Conservation (phyloP, 2,329 filamentous ascomycete species). For the Sarocladiaceae sp. region DNA sequence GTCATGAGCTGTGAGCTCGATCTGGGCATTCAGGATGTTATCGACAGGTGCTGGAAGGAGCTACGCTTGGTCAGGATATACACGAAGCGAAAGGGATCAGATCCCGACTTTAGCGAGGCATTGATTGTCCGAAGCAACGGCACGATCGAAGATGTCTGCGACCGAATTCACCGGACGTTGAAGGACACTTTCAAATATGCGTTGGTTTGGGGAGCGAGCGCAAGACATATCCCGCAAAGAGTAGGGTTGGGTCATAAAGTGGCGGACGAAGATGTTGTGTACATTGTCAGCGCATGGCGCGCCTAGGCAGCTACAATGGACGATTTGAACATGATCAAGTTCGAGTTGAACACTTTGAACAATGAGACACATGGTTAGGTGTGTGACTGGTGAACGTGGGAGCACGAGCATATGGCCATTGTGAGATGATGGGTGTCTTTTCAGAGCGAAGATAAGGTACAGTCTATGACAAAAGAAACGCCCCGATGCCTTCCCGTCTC, state of each 20-base stretch:
- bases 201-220: constrained; percentile 94
- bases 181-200: constrained; percentile 99
- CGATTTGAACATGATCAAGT: background rate
- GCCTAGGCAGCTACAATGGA: constrained; percentile 36
- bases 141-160: constrained; percentile 94
- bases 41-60: constrained; percentile 94
- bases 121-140: constrained; percentile 86
- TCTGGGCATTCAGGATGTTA: constrained; percentile 86
- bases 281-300: constrained; percentile 62
- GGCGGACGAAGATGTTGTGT: constrained; percentile 63
- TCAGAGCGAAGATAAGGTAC: constrained; percentile 1
- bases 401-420: no score
- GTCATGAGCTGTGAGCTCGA: constrained; percentile 98
- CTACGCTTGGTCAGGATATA: constrained; percentile 86
- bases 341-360: background rate
- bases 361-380: background rate
- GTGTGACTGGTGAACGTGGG: no score
- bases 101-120: constrained; percentile 86
- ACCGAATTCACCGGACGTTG: constrained; percentile 85
- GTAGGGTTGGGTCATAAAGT: constrained; percentile 84
- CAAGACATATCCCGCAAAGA: constrained; percentile 88
- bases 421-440: constrained; percentile 1
- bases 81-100: constrained; percentile 91
- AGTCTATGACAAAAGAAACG: constrained; percentile 10
- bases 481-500: background rate